Percentiles rank a stretch among this genome's conserved stretches.
These are phyloP conservation scores for Moringa oleifera DNA, from an alignment of 345 rosid species.

Conservation along the genomic window DNA sequence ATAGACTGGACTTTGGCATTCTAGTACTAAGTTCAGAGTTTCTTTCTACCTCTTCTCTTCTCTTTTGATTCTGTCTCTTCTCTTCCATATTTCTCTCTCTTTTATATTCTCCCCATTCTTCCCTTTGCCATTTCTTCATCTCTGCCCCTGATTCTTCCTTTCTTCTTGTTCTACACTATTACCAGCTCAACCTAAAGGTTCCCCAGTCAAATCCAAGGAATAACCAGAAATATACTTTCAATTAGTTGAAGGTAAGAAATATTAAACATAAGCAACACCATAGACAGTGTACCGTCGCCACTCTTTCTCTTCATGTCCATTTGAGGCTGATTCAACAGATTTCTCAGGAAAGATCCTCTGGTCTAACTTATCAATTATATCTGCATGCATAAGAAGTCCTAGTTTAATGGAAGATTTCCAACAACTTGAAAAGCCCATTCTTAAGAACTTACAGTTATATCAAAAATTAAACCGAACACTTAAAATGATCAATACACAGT, in stretches of 20 bases:
- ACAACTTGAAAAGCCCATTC: not conserved
- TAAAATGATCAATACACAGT: conserved; percentile 1
- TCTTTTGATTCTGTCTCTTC: no score
- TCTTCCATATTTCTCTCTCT: no score
- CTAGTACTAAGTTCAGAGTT: no score
- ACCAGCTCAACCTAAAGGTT: not conserved
- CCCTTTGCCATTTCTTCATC: no score
- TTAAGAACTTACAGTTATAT: not conserved
- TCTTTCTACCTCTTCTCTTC: no score
- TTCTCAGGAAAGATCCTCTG: conserved; percentile 35
- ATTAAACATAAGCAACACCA: not conserved
- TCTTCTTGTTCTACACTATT: no score
- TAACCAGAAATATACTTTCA: not conserved
- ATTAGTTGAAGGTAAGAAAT: not conserved
- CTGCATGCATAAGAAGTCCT: conserved; percentile 25
- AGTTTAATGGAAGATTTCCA: not conserved
- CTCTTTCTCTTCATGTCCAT: conserved; percentile 46
- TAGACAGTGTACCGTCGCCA: conserved; percentile 44
- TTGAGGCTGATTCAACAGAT: conserved; percentile 8
- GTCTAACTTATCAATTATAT: conserved; percentile 39
- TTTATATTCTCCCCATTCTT: no score
- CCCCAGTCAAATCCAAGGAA: not conserved
- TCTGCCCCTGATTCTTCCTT: no score
- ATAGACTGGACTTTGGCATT: no score
- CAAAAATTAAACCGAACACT: not conserved